Percentiles rank a stretch among this genome's conserved stretches.
Conservation (phyloP, 2,329 filamentous ascomycete genomes). For the Gyromitra esculenta region DNA sequence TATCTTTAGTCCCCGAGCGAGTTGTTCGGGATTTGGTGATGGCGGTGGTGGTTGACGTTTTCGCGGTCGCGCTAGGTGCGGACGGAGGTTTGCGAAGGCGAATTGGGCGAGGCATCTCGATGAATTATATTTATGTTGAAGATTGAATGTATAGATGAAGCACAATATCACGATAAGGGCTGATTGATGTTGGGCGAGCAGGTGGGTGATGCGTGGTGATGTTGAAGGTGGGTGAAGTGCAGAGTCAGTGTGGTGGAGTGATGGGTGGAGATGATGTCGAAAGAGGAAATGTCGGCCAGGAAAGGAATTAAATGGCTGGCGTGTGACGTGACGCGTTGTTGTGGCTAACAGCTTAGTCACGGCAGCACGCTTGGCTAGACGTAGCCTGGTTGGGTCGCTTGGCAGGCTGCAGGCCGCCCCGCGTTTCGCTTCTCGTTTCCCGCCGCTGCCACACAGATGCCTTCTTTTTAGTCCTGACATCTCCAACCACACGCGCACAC, state of each 20-base stretch:
- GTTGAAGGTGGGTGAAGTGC: conserved; percentile 4
- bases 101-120: conserved; percentile 38
- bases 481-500: no score
- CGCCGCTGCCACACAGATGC: no score
- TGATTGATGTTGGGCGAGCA: background rate
- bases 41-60: background rate
- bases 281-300: conserved; percentile 11
- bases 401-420: background rate
- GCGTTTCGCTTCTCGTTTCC: background rate
- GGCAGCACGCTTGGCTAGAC: background rate
- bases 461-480: no score
- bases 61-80: conserved; percentile 29
- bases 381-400: conserved; percentile 1
- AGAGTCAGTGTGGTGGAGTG: conserved; percentile 9
- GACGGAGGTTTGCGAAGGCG: conserved; percentile 39
- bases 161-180: conserved; percentile 12
- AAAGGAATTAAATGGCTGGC: conserved; percentile 20
- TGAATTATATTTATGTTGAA: background rate
- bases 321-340: conserved; percentile 50
- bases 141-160: conserved; percentile 4
- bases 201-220: conserved; percentile 10
- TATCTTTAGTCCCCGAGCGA: conserved; percentile 34
- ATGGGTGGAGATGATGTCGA: conserved; percentile 21
- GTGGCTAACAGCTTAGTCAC: conserved; percentile 35
- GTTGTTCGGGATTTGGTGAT: conserved; percentile 30